Evolutionary conservation across 78 protist genomes (phyloP).

Genomic region (Trichosphaerium sp.): DNA sequence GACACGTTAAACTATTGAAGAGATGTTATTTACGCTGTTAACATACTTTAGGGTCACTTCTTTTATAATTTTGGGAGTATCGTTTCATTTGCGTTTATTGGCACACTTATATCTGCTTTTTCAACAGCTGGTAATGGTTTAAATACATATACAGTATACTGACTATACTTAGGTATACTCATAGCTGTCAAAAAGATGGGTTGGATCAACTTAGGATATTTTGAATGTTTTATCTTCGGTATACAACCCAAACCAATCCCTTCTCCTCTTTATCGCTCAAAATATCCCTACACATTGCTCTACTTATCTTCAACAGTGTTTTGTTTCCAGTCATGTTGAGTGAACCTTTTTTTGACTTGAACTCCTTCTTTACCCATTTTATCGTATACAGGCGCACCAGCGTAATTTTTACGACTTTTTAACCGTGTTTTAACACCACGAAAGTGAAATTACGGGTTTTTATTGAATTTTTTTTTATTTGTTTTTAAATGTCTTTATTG

Average conservation of each 20-base stretch:
- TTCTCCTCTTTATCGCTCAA: too few species aligned
- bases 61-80: conserved; percentile 64
- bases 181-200: too few species aligned
- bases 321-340: conserved; percentile 32
- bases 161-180: too few species aligned
- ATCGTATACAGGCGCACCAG: background rate
- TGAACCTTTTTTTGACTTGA: conserved; percentile 6
- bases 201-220: too few species aligned
- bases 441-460: conserved; percentile 3
- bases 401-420: conserved; percentile 3
- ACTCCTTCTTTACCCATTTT: background rate
- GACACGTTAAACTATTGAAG: background rate
- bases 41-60: conserved; percentile 45
- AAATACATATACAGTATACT: too few species aligned
- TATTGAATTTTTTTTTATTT: background rate
- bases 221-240: too few species aligned
- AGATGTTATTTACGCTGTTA: background rate
- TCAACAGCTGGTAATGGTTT: conserved; percentile 16
- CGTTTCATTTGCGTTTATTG: conserved; percentile 68
- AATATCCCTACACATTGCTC: too few species aligned
- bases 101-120: conserved; percentile 73
- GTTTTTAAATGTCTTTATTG: conserved; percentile 13
- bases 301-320: too few species aligned
- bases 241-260: too few species aligned
- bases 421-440: background rate